Base-by-base conservation (phyloP, 805 yeast species). In the Hanseniaspora vineae region DNA sequence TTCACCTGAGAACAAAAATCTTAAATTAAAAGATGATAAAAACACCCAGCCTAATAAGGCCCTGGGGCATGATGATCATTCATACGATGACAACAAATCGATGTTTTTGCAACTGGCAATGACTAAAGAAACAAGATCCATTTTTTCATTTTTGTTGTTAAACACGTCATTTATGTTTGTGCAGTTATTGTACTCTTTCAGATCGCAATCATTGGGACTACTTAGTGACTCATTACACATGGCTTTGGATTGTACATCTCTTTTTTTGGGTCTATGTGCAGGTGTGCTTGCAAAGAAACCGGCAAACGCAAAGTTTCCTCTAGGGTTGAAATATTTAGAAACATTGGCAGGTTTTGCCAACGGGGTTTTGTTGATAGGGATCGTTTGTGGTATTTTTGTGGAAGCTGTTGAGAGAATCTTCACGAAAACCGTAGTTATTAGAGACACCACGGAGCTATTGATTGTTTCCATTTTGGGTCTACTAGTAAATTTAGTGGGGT, bases 331-430 rank as follows among this genome's bases (percentile, higher is more conserved):
- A 8, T 78, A 88, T 62, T 78, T 92, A 44, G 97, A 89, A 61
- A 88, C 94, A 2, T 70, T 92, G 48, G 92, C 97, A 0, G 98
- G 98, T 0, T 92, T 92, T 58, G 84, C 97, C 3, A 92, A 92
- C 62, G 98, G 96, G 3, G 82, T 94, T 8, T 65, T 92, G 45
- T 69, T 92, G 42, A 64, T 94, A 20, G 96, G 95, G 2, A 90
- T 92, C 43, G 89, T 92, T 20, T 81, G 83, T 20, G 92, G 95
- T 17, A 88, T 92, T 42, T 72, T 84, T 20, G 79, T 85, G 52
- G 96, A 92, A 62, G 92, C 97, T 0, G 55, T 86, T 29, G 90
- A 87, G 47, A 73, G 98, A 51, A 70, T 92, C 31, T 71, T 78
- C n/a, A 17, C 13, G 43, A 73, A 79, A 53, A 97, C 97, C 0